Percentiles rank a stretch among this genome's conserved stretches.
Evolutionary conservation across 306 rosid species (phyloP).

Genomic region (Cucumis melo): DNA sequence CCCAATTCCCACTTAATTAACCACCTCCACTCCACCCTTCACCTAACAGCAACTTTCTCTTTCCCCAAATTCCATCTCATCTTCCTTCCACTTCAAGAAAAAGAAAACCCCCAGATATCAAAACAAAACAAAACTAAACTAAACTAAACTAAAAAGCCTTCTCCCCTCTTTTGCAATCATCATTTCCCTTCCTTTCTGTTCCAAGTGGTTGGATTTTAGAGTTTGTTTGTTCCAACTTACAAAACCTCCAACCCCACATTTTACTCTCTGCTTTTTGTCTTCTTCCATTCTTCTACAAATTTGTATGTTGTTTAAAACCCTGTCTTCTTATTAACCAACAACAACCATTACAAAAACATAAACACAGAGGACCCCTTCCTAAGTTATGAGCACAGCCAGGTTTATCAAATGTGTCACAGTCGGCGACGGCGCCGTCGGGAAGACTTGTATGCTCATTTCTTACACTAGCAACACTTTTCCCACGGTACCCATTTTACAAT

Average conservation of each 20-base stretch:
- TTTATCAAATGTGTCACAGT: constrained; percentile 1
- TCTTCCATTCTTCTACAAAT: not conserved
- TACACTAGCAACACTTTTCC: constrained; percentile 9
- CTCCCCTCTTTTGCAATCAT: not conserved
- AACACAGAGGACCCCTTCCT: too few relatives aligned
- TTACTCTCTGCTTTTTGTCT: too few relatives aligned
- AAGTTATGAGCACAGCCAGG: constrained; percentile 1
- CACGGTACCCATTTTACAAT: not conserved
- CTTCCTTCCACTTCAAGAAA: constrained; percentile 6
- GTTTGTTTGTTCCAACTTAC: not conserved
- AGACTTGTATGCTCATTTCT: constrained; percentile 6
- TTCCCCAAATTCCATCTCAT: not conserved
- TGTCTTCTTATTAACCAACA: not conserved
- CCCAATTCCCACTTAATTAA: not conserved
- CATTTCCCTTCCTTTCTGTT: not conserved
- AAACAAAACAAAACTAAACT: not conserved
- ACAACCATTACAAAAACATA: not conserved
- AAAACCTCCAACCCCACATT: too few relatives aligned
- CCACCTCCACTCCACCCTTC: not conserved
- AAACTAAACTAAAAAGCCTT: not conserved
- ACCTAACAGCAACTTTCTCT: not conserved
- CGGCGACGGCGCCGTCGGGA: constrained; percentile 2
- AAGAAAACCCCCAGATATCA: not conserved
- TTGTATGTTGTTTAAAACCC: too few relatives aligned
- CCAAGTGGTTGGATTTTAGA: not conserved